phyloP scores from a whole-genome alignment of 441 rosid genomes.

The Corymbia calophylla region DNA sequence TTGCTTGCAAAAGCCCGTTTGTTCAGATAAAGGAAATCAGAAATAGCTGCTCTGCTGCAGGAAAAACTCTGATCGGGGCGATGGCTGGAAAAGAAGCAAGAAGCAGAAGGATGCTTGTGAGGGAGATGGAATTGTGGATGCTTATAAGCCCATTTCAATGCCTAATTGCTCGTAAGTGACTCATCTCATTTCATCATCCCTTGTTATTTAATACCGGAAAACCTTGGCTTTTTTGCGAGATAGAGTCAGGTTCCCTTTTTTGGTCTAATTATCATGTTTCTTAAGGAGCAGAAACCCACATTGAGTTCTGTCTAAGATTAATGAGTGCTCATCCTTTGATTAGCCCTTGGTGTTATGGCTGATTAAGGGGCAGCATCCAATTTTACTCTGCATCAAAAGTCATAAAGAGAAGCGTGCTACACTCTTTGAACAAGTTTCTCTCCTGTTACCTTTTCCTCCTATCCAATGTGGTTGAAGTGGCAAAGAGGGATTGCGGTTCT shows the following conservation, averaged over 20 bases:
- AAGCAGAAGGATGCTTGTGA: constrained; percentile 23
- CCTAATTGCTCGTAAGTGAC: constrained; percentile 69
- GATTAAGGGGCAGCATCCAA: neutral
- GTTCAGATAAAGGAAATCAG: neutral
- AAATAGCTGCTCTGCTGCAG: constrained; percentile 4
- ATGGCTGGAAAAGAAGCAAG: constrained; percentile 16
- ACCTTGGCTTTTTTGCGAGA: neutral
- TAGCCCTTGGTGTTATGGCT: neutral
- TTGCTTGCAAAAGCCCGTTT: neutral
- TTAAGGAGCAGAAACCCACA: neutral
- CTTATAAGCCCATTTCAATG: constrained; percentile 30
- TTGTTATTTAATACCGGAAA: neutral
- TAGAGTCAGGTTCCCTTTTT: neutral
- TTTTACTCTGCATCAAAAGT: neutral
- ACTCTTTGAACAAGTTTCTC: neutral
- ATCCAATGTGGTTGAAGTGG: neutral
- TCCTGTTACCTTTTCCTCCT: neutral
- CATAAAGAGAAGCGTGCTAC: neutral
- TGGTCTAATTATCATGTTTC: neutral
- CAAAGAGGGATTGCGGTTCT: neutral
- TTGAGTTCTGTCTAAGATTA: neutral
- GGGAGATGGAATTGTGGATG: constrained; percentile 19
- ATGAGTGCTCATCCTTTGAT: neutral
- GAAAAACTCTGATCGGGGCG: constrained; percentile 28
- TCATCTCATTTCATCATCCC: neutral